Percentiles rank a stretch among this genome's conserved stretches.
Evolutionary conservation across 495 filamentous ascomycete genomes (phyloP).

Genomic region (Podospora comata): DNA sequence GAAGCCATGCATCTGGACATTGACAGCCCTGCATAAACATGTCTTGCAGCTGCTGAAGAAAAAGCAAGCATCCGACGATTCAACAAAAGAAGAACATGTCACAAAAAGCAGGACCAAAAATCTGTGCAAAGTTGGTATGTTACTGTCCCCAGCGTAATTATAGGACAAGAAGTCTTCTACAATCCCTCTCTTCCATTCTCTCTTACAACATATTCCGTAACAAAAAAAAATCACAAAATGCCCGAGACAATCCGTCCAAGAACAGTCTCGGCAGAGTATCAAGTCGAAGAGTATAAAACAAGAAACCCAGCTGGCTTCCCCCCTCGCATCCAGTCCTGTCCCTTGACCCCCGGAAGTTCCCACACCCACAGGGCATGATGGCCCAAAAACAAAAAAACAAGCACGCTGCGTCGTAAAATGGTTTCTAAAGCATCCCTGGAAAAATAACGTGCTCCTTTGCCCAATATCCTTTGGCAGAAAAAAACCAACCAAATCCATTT

Average conservation of each 20-base stretch:
- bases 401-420: constrained; percentile 8
- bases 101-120: background rate
- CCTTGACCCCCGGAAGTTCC: background rate
- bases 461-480: constrained; percentile 13
- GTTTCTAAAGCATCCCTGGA: constrained; percentile 2
- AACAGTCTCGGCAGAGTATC: constrained; percentile 28
- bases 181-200: constrained; percentile 14
- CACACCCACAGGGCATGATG: constrained; percentile 19
- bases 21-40: background rate
- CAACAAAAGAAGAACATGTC: background rate
- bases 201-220: background rate
- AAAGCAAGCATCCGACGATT: background rate
- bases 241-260: constrained; percentile 20
- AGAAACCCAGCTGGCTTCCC: constrained; percentile 1
- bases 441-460: constrained; percentile 6
- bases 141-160: constrained; percentile 30
- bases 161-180: constrained; percentile 27
- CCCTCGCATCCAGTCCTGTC: background rate
- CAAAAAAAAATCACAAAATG: constrained; percentile 23
- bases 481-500: constrained; percentile 10
- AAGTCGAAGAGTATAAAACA: constrained; percentile 24
- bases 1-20: background rate
- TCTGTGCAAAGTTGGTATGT: constrained; percentile 31
- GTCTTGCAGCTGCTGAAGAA: background rate
- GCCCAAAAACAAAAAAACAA: constrained; percentile 18